A percentile compares a stretch with the other conserved stretches of the same genome.
Conservation (phyloP, 1,139 yeast genomes). For the Scheffersomyces parashehatae region DNA sequence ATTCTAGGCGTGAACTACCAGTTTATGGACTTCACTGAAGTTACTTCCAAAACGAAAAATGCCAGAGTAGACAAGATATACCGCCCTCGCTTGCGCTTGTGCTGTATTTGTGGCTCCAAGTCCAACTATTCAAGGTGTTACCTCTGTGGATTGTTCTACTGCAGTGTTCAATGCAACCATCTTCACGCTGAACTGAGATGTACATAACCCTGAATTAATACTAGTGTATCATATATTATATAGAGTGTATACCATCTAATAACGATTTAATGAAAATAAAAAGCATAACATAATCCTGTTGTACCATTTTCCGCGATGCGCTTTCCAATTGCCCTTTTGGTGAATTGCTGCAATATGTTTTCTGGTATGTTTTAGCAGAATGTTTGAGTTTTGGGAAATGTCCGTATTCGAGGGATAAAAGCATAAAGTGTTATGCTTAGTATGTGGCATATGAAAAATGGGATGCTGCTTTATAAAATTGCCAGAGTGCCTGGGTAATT, state of each 20-base stretch:
- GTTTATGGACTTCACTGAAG: constrained; percentile 38
- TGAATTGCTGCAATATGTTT: background rate
- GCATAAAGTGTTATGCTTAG: no score
- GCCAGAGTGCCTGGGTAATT: no score
- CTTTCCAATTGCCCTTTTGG: background rate
- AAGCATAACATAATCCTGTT: background rate
- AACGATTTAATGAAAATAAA: background rate
- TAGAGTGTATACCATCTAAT: background rate
- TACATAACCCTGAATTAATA: constrained; percentile 13
- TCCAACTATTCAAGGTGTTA: constrained; percentile 43
- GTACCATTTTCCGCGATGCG: no score
- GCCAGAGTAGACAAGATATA: constrained; percentile 18
- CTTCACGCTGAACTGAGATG: constrained; percentile 49
- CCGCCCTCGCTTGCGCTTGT: constrained; percentile 39
- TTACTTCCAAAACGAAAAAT: constrained; percentile 12
- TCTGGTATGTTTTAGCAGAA: no score
- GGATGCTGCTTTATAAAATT: no score
- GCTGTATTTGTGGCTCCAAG: constrained; percentile 45
- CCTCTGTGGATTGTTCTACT: constrained; percentile 42
- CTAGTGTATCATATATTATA: background rate
- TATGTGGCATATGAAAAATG: no score
- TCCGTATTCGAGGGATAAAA: no score
- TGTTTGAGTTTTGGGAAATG: no score
- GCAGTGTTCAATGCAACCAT: constrained; percentile 44
- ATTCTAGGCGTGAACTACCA: constrained; percentile 43